phyloP scores from a whole-genome alignment of 2,329 filamentous ascomycete species.

The Pseudogymnoascus sp. region DNA sequence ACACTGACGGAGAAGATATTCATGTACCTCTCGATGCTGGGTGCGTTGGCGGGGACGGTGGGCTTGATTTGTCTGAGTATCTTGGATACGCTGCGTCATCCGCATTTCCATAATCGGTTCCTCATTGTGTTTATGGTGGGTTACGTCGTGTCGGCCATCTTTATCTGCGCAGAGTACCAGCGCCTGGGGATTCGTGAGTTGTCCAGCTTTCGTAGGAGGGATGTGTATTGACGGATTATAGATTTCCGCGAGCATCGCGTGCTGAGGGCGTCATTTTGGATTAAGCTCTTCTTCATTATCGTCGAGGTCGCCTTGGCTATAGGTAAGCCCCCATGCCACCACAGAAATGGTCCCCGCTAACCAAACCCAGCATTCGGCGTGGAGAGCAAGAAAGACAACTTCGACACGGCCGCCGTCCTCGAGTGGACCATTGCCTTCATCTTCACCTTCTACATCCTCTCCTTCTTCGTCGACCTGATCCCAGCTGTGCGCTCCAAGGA shows the following conservation, averaged over 20 bases:
- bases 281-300: slow-evolving; percentile 80
- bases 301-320: slow-evolving; percentile 68
- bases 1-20: slow-evolving; percentile 56
- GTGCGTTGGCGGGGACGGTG: slow-evolving; percentile 66
- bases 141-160: slow-evolving; percentile 78
- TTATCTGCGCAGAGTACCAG: slow-evolving; percentile 86
- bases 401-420: slow-evolving; percentile 24
- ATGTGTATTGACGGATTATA: slow-evolving; percentile 22
- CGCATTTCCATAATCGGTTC: slow-evolving; percentile 64
- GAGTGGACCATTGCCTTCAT: slow-evolving; percentile 76
- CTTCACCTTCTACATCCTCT: slow-evolving; percentile 81
- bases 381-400: background rate
- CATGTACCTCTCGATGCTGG: slow-evolving; percentile 53
- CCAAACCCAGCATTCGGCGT: background rate
- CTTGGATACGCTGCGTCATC: slow-evolving; percentile 72
- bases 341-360: background rate
- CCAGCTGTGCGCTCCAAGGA: slow-evolving; percentile 46
- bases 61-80: slow-evolving; percentile 78
- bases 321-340: slow-evolving; percentile 22
- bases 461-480: slow-evolving; percentile 79
- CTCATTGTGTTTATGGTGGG: slow-evolving; percentile 77
- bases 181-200: slow-evolving; percentile 64
- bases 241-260: slow-evolving; percentile 68
- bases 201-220: background rate
- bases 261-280: slow-evolving; percentile 72